These are phyloP conservation scores for Scenedesmus sp. DNA, from an alignment of 163 green algal genomes.

Conservation along the genomic window DNA sequence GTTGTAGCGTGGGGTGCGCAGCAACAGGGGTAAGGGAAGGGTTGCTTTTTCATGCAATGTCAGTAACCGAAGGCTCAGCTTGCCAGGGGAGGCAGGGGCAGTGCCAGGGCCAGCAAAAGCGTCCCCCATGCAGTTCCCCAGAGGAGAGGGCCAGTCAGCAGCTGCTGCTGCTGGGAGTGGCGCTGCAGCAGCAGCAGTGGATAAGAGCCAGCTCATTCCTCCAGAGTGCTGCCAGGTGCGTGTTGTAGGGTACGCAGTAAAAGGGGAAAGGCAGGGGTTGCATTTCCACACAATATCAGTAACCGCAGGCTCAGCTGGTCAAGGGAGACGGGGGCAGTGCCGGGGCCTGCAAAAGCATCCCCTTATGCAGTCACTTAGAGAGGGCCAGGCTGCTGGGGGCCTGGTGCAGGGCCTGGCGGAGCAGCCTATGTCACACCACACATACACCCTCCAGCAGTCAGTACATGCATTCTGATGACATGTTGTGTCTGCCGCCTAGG, in stretches of 20 bases:
- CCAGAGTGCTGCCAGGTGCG: constrained; percentile 56
- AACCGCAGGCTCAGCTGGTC: constrained; percentile 57
- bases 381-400: not conserved
- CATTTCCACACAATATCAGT: too few relatives aligned
- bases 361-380: constrained; percentile 24
- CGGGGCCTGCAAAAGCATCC: not conserved
- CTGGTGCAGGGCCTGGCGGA: not conserved
- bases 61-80: constrained; percentile 1
- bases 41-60: too few relatives aligned
- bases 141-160: not conserved
- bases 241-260: too few relatives aligned
- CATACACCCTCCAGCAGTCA: not conserved
- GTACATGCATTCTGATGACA: not conserved
- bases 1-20: not conserved
- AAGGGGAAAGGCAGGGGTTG: too few relatives aligned
- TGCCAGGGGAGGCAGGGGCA: constrained; percentile 67
- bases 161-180: not conserved
- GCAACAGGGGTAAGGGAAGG: too few relatives aligned
- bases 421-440: not conserved
- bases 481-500: not conserved
- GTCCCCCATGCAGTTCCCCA: constrained; percentile 25
- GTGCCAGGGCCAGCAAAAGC: constrained; percentile 3
- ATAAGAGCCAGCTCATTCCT: constrained; percentile 33
- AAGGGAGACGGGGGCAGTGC: constrained; percentile 54
- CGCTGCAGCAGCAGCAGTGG: not conserved